Percentiles rank a stretch among this genome's conserved stretches.
These are phyloP conservation scores for Paramyrothecium roridum DNA, from an alignment of 2,329 filamentous ascomycete genomes.

Conservation along the genomic window DNA sequence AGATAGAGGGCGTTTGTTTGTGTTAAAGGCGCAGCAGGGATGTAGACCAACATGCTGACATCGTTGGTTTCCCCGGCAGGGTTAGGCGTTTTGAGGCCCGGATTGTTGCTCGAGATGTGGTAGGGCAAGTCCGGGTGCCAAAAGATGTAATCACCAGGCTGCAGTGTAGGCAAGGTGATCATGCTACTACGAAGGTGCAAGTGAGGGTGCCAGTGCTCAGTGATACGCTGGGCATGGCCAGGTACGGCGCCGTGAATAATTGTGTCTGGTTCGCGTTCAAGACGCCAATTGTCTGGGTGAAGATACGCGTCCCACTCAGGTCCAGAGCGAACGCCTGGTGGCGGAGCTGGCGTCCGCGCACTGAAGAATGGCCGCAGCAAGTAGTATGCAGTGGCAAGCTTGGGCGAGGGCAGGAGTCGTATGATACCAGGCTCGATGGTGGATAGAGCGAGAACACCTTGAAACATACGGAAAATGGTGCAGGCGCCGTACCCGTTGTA, in stretches of 20 bases:
- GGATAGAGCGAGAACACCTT: slow-evolving; percentile 52
- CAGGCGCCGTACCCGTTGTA: slow-evolving; percentile 58
- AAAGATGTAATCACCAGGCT: slow-evolving; percentile 55
- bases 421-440: slow-evolving; percentile 64
- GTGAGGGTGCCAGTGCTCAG: slow-evolving; percentile 56
- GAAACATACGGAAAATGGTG: slow-evolving; percentile 58
- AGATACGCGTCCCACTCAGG: slow-evolving; percentile 49
- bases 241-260: slow-evolving; percentile 58
- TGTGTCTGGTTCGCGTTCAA: slow-evolving; percentile 48
- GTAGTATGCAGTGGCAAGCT: slow-evolving; percentile 72
- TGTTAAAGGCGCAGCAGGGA: slow-evolving; percentile 52
- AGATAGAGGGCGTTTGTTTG: slow-evolving; percentile 57
- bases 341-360: slow-evolving; percentile 32
- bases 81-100: slow-evolving; percentile 22
- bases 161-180: slow-evolving; percentile 51
- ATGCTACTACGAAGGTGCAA: slow-evolving; percentile 50
- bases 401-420: slow-evolving; percentile 70
- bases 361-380: slow-evolving; percentile 60
- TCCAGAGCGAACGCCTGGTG: slow-evolving; percentile 32
- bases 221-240: slow-evolving; percentile 55
- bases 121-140: slow-evolving; percentile 58
- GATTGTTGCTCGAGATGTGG: slow-evolving; percentile 44
- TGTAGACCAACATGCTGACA: slow-evolving; percentile 51
- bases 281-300: slow-evolving; percentile 39
- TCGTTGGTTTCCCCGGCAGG: slow-evolving; percentile 18